These are phyloP conservation scores for Zoysia matrella DNA, from an alignment of 202 grass and related monocot genomes.

Conservation along the genomic window DNA sequence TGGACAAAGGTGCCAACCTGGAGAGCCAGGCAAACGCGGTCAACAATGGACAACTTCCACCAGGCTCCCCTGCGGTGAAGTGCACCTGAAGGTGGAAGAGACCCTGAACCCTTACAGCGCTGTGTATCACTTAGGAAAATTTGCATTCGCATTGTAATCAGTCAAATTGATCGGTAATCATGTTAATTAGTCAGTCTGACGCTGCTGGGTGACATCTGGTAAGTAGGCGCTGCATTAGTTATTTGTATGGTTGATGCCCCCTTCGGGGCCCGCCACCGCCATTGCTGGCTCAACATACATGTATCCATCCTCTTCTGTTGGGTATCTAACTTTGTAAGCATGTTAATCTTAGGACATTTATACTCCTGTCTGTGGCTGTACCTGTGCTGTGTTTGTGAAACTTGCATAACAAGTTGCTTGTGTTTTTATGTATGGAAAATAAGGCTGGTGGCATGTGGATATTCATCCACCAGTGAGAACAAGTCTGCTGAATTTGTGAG, in stretches of 20 bases:
- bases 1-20: conserved; percentile 20
- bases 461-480: not conserved
- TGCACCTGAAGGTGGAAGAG: conserved; percentile 46
- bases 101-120: not conserved
- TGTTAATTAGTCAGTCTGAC: conserved; percentile 72
- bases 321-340: conserved; percentile 48
- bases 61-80: conserved; percentile 48
- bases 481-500: not conserved
- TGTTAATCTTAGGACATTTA: conserved; percentile 56
- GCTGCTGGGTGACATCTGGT: conserved; percentile 46
- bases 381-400: conserved; percentile 16
- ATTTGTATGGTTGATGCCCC: conserved; percentile 36
- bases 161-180: conserved; percentile 28
- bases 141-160: conserved; percentile 51
- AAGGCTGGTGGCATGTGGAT: conserved; percentile 26
- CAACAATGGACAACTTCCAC: conserved; percentile 53
- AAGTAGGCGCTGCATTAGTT: conserved; percentile 49
- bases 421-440: conserved; percentile 36
- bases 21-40: conserved; percentile 35
- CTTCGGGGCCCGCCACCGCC: not conserved
- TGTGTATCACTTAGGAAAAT: conserved; percentile 30
- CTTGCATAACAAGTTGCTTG: conserved; percentile 25
- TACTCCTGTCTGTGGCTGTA: conserved; percentile 32
- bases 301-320: conserved; percentile 10
- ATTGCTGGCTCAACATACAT: conserved; percentile 22